phyloP scores from a whole-genome alignment of 192 early-diverging fungal genomes.

The Martensiomyces pterosporus region DNA sequence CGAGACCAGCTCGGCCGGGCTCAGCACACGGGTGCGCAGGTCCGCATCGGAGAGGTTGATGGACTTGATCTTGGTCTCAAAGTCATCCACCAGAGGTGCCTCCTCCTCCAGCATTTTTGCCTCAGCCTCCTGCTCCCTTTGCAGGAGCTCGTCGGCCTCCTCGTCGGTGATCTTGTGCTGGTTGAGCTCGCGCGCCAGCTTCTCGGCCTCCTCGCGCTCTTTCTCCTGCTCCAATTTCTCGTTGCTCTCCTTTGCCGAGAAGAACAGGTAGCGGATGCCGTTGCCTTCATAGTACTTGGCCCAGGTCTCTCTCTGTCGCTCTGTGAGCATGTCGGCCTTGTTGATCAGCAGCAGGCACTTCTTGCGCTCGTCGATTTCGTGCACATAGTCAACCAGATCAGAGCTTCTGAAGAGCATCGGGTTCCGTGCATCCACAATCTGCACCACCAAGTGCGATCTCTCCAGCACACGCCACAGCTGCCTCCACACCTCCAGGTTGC shows the following conservation, averaged over 20 bases:
- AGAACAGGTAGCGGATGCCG: conserved; percentile 86
- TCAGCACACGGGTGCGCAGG: conserved; percentile 58
- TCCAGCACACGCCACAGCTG: conserved; percentile 99
- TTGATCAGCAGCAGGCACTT: conserved; percentile 90
- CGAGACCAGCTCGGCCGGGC: conserved; percentile 64
- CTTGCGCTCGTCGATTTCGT: conserved; percentile 83
- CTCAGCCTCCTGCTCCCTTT: conserved; percentile 4
- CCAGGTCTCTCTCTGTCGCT: conserved; percentile 81
- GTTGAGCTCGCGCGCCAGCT: conserved; percentile 32
- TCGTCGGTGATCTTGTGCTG: conserved; percentile 25
- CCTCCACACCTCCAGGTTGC: conserved; percentile 98
- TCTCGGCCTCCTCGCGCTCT: conserved; percentile 51
- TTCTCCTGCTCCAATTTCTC: conserved; percentile 72
- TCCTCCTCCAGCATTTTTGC: conserved; percentile 18
- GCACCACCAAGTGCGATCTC: conserved; percentile 90
- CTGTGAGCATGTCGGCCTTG: conserved; percentile 96
- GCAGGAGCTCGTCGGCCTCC: conserved; percentile 19
- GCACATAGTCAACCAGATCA: conserved; percentile 89
- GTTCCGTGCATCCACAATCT: conserved; percentile 98
- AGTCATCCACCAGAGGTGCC: conserved; percentile 18
- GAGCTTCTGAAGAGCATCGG: conserved; percentile 85
- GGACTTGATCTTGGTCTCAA: conserved; percentile 38
- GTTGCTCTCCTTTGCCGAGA: conserved; percentile 85
- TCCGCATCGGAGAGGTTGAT: conserved; percentile 26
- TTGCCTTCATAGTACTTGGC: conserved; percentile 83